These are phyloP conservation scores for Paspalum notatum DNA, from an alignment of 176 grass and related monocot species.

Conservation along the genomic window DNA sequence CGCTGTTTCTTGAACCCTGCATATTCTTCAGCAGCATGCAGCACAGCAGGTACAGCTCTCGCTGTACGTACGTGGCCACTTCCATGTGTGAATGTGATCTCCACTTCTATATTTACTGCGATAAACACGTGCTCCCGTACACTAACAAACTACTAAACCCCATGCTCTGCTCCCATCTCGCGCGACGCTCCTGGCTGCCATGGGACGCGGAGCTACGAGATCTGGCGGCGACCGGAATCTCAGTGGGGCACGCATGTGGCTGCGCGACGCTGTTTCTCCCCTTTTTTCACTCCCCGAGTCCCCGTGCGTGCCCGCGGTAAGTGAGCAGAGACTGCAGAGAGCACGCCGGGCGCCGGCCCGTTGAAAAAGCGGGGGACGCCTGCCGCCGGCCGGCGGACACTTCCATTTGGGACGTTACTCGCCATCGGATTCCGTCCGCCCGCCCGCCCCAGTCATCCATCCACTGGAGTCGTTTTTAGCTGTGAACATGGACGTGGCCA, in stretches of 20 bases:
- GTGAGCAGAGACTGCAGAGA: background rate
- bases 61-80: background rate
- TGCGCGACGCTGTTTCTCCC: background rate
- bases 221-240: constrained; percentile 35
- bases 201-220: background rate
- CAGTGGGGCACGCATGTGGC: constrained; percentile 33
- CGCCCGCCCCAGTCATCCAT: background rate
- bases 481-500: constrained; percentile 15
- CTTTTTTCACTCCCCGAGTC: background rate
- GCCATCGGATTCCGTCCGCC: constrained; percentile 37
- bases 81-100: background rate
- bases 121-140: background rate
- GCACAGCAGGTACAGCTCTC: background rate
- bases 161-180: constrained; percentile 10
- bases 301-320: constrained; percentile 13
- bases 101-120: background rate
- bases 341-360: background rate
- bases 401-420: constrained; percentile 20
- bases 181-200: too few species aligned
- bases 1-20: background rate
- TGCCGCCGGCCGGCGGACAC: constrained; percentile 5
- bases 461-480: constrained; percentile 2
- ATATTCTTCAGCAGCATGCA: background rate
- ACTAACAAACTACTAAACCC: background rate
- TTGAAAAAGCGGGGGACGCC: constrained; percentile 15